Percentiles rank a stretch among this genome's conserved stretches.
Evolutionary conservation across 805 yeast species (phyloP).

Genomic region (baker's yeast (Saccharomyces cerevisiae)): DNA sequence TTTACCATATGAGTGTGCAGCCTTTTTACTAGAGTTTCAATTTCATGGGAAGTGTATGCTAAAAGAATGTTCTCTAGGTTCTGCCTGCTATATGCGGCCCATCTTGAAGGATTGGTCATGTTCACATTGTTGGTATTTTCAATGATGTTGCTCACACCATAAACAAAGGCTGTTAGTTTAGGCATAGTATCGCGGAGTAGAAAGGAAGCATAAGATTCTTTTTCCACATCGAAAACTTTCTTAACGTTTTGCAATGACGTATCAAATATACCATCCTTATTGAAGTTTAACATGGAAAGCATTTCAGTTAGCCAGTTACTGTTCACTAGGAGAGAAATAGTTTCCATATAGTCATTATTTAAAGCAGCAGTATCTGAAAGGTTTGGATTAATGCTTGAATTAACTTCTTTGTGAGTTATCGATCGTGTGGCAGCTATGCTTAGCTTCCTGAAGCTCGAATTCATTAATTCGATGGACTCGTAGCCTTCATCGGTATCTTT

Average conservation of each 20-base stretch:
- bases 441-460: neutral
- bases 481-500: neutral
- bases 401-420: neutral
- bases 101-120: conserved; percentile 42
- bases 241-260: conserved; percentile 17
- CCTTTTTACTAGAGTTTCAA: conserved; percentile 45
- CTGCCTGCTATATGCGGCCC: conserved; percentile 56
- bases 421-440: conserved; percentile 1
- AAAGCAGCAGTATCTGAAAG: neutral
- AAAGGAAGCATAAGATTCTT: conserved; percentile 38
- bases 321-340: conserved; percentile 45
- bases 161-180: conserved; percentile 55
- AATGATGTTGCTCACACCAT: conserved; percentile 48
- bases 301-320: conserved; percentile 43
- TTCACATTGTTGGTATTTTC: conserved; percentile 13
- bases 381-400: conserved; percentile 1
- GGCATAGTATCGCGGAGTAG: conserved; percentile 53
- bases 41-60: conserved; percentile 50
- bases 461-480: neutral
- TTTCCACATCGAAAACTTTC: conserved; percentile 25
- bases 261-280: conserved; percentile 15
- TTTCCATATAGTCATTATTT: conserved; percentile 28
- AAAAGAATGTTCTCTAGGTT: conserved; percentile 49
- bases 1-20: conserved; percentile 48
- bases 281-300: conserved; percentile 20